These are phyloP conservation scores for Citrus cavaleriei DNA, from an alignment of 345 rosid genomes.

Conservation along the genomic window DNA sequence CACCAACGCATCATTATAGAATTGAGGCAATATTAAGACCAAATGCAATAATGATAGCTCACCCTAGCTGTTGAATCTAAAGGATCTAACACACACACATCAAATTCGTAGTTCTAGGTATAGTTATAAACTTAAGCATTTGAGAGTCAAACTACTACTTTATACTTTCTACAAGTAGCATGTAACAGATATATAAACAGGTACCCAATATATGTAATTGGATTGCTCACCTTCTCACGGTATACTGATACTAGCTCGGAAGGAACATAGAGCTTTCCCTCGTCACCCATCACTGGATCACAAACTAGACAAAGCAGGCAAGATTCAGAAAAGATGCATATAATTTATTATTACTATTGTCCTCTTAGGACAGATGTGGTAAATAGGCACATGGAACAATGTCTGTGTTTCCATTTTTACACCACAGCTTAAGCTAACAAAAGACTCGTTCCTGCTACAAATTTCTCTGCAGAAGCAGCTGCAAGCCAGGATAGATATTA, in stretches of 20 bases:
- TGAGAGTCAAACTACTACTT: not conserved
- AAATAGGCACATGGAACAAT: not conserved
- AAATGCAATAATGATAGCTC: not conserved
- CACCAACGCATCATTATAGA: not conserved
- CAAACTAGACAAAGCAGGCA: slow-evolving; percentile 56
- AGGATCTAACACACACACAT: not conserved
- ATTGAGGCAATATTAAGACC: not conserved
- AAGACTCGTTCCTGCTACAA: not conserved
- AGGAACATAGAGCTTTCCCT: slow-evolving; percentile 97
- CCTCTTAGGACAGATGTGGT: not conserved
- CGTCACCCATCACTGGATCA: slow-evolving; percentile 99
- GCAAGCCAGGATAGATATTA: not conserved
- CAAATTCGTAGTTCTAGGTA: not conserved
- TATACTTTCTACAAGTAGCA: not conserved
- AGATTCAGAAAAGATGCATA: slow-evolving; percentile 14
- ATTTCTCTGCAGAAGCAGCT: not conserved
- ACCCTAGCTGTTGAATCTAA: not conserved
- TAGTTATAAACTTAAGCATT: not conserved
- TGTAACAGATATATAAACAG: not conserved
- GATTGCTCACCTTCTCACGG: slow-evolving; percentile 69
- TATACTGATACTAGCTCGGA: slow-evolving; percentile 77
- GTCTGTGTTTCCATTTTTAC: not conserved
- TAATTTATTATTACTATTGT: not conserved
- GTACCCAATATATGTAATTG: not conserved
- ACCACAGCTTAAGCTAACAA: not conserved